A percentile compares a stretch with the other conserved stretches of the same genome.
phyloP scores from a whole-genome alignment of 306 rosid genomes.

The Vigna unguiculata region DNA sequence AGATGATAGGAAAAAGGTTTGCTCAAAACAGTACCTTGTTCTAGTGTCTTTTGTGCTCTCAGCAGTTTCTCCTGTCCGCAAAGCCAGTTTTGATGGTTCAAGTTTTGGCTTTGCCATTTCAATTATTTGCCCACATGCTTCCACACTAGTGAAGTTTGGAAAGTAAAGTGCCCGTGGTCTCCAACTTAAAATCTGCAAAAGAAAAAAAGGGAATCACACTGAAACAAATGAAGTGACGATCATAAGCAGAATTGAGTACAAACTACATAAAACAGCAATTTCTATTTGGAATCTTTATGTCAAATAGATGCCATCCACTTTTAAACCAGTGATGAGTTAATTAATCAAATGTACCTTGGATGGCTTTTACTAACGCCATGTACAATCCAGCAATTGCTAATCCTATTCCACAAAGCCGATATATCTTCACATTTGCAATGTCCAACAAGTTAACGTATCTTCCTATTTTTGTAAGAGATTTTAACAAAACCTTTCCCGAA shows the following conservation, averaged over 20 bases:
- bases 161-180: constrained; percentile 46
- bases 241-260: neutral
- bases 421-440: neutral
- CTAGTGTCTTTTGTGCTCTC: constrained; percentile 67
- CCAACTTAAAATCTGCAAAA: constrained; percentile 51
- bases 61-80: constrained; percentile 65
- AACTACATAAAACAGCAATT: constrained; percentile 9
- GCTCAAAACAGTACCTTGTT: constrained; percentile 60
- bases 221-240: neutral
- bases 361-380: neutral
- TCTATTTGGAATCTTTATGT: constrained; percentile 9
- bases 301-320: neutral
- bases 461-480: neutral
- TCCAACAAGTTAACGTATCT: neutral
- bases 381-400: neutral
- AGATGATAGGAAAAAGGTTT: neutral
- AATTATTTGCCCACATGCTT: constrained; percentile 57
- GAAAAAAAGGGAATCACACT: neutral
- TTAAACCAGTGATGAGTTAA: constrained; percentile 6
- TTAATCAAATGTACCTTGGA: neutral
- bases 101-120: constrained; percentile 58
- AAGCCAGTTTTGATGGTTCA: constrained; percentile 65
- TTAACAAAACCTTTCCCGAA: neutral
- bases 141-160: constrained; percentile 56
- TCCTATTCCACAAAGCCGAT: neutral